phyloP scores from a whole-genome alignment of 352 stramenopile genomes.

The Halophytophthora batemanensis region DNA sequence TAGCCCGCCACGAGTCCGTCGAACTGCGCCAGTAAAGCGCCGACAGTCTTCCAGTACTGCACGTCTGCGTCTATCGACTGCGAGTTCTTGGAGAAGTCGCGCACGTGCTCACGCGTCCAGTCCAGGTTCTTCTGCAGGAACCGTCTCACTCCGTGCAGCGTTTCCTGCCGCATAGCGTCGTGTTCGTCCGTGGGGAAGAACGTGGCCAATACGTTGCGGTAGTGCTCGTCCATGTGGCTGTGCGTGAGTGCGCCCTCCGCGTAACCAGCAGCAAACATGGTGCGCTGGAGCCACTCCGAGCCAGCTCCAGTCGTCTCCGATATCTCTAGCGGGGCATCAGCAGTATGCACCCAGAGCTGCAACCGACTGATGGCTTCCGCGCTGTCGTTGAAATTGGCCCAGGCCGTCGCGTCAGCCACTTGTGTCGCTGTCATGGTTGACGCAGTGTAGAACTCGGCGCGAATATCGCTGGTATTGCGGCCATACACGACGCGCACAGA shows the following conservation, averaged over 20 bases:
- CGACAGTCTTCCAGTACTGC: constrained; percentile 36
- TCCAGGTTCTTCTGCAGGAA: constrained; percentile 48
- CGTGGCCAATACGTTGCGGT: constrained; percentile 43
- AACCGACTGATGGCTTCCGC: constrained; percentile 45
- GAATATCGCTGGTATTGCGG: not conserved
- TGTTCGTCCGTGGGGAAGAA: constrained; percentile 36
- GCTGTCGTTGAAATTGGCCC: constrained; percentile 54
- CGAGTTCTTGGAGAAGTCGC: constrained; percentile 11
- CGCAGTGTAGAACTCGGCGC: constrained; percentile 2
- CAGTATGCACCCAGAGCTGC: constrained; percentile 49
- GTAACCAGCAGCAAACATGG: constrained; percentile 55
- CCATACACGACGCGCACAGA: constrained; percentile 10
- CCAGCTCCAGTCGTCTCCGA: not conserved
- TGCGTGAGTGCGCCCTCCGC: constrained; percentile 56
- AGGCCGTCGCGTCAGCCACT: not conserved
- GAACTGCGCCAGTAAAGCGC: constrained; percentile 41
- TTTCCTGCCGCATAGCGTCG: constrained; percentile 27
- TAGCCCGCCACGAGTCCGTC: constrained; percentile 52
- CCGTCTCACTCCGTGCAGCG: constrained; percentile 18
- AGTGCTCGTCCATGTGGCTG: constrained; percentile 65
- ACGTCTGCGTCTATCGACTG: constrained; percentile 12
- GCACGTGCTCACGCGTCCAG: constrained; percentile 42
- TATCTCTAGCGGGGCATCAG: too few species aligned
- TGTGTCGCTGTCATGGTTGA: not conserved
- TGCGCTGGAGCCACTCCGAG: constrained; percentile 16